phyloP scores from a whole-genome alignment of 495 filamentous ascomycete species.

The Penicillium tannophilum region DNA sequence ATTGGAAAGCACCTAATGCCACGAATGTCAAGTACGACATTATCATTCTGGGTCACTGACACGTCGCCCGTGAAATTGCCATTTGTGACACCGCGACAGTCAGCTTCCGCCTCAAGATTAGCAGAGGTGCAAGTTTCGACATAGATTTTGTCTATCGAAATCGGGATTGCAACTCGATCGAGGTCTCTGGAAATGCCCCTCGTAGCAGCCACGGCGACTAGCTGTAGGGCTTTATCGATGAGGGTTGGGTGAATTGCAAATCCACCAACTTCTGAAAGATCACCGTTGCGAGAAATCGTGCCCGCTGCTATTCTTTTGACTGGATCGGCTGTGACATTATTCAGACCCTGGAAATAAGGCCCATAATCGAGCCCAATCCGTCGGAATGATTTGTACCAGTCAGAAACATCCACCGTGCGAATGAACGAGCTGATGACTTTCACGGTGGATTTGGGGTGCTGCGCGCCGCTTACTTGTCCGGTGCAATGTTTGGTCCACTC shows the following conservation, averaged over 20 bases:
- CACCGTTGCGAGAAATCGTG: background rate
- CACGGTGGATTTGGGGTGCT: background rate
- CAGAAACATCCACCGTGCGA: conserved; percentile 8
- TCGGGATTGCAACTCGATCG: conserved; percentile 15
- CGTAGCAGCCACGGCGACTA: conserved; percentile 33
- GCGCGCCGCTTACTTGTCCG: conserved; percentile 31
- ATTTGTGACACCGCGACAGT: background rate
- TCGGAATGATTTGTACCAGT: conserved; percentile 40
- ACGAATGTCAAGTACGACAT: no score
- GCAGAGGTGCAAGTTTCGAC: background rate
- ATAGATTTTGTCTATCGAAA: conserved; percentile 16
- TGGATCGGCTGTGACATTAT: conserved; percentile 29
- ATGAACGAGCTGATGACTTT: background rate
- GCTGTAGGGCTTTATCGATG: conserved; percentile 46
- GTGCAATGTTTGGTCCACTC: conserved; percentile 46
- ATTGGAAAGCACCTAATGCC: no score
- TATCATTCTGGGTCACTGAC: background rate
- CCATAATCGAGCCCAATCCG: conserved; percentile 42
- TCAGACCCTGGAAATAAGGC: conserved; percentile 26
- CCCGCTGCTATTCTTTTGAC: background rate
- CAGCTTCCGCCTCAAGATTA: no score
- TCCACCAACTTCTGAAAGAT: background rate
- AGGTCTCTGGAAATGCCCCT: conserved; percentile 31
- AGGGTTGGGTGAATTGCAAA: conserved; percentile 27
- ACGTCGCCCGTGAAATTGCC: background rate